Base-by-base conservation (phyloP, 305 asterid species). In the Plantago coronopus region DNA sequence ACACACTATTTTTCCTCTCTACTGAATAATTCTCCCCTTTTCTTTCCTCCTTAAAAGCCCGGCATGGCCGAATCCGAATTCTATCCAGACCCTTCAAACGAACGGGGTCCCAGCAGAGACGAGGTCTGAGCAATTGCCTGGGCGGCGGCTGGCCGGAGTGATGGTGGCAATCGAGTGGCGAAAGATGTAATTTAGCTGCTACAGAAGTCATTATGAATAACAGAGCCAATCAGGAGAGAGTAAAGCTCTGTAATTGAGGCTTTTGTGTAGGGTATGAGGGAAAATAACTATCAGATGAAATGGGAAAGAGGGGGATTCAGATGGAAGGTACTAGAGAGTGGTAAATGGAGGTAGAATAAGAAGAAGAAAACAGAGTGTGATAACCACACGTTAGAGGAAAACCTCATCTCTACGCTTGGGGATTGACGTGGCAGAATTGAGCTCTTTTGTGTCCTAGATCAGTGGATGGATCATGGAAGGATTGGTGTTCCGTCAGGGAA, bases 361-460 rank as follows among this genome's bases (percentile, higher is more conserved):
- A 57, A 57, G 20, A 19, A 16, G 29, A 29, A 62, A 65, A 69
- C 48, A 65, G 64, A 78, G 85, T 80, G 94, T 81, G 94, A 77
- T 59, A 76, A 64, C 96, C 96, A 86, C 91, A 89, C 91, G 96
- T 89, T 82, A 69, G 8, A 31, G 80, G 74, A 67, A 64, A 71
- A 72, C 77, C 81, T 82, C 71, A 86, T 86, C 95, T 65, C 54
- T 71, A 82, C 79, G 79, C 68, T 71, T 64, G 21, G 5, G 25
- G 22, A 20, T 48, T 17, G 16, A 77, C 88, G 88, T 81, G 88
- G 76, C 77, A 29, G 21, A 15, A 2, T 65, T 13, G 2, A 20
- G 57, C 59, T 25, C 63, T 65, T 59, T 61, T 61, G 34, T 5
- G 31, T 27, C 38, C 38, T 31, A 31, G 38, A 31, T 2, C 9